Evolutionary conservation across 2,329 filamentous ascomycete species (phyloP).

Genomic region (Botryotinia calthae): DNA sequence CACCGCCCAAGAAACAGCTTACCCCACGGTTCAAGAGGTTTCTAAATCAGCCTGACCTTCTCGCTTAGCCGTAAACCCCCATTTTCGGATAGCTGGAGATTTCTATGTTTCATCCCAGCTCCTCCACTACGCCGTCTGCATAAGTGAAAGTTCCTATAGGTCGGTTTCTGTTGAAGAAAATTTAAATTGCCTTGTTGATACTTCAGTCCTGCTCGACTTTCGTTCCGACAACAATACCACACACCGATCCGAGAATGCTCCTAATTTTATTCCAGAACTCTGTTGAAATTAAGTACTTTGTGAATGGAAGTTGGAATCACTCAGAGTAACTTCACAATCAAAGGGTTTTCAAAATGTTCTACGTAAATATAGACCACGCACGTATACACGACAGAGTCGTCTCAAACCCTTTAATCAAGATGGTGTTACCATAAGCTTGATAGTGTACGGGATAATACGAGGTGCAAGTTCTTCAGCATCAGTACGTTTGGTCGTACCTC

Average conservation of each 20-base stretch:
- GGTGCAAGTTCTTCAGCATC: constrained; percentile 10
- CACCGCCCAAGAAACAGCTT: neutral
- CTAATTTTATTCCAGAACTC: neutral
- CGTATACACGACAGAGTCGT: neutral
- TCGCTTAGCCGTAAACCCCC: neutral
- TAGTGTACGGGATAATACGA: constrained; percentile 16
- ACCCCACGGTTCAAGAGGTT: neutral
- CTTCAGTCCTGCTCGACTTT: neutral
- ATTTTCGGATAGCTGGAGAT: constrained; percentile 5
- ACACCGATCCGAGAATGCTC: neutral
- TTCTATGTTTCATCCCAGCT: constrained; percentile 6
- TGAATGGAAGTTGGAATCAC: neutral
- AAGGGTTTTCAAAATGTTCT: neutral
- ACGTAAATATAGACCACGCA: neutral
- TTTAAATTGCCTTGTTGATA: neutral
- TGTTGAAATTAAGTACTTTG: neutral
- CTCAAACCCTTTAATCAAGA: neutral
- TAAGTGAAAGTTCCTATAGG: neutral
- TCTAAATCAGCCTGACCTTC: neutral
- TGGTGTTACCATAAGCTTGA: constrained; percentile 11
- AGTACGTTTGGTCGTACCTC: neutral
- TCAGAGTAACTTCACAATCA: neutral
- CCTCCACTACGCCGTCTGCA: neutral
- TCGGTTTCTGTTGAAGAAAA: neutral
- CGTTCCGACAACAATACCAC: neutral